phyloP scores from a whole-genome alignment of 139 green algal species.

The Yamagishiella unicocca region DNA sequence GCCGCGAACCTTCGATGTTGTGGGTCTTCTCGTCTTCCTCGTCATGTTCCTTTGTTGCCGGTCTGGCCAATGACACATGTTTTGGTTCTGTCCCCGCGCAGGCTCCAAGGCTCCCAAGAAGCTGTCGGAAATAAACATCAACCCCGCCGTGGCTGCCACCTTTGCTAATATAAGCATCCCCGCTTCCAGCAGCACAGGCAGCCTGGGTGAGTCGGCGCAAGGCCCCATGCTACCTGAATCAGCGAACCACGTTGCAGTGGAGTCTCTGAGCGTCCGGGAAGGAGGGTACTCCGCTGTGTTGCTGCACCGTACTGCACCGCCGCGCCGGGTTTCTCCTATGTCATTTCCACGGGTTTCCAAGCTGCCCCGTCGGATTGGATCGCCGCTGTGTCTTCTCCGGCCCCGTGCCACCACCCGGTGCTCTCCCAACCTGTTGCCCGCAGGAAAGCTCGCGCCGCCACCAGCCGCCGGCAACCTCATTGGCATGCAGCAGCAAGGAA shows the following conservation, averaged over 20 bases:
- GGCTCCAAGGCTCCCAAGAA: constrained; percentile 71
- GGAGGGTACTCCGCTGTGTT: neutral
- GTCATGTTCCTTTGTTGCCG: neutral
- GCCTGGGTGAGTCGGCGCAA: neutral
- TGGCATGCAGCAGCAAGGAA: neutral
- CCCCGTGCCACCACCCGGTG: neutral
- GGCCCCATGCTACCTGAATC: neutral
- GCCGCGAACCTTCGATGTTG: neutral
- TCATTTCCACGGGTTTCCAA: neutral
- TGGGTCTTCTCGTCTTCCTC: neutral
- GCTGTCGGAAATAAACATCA: constrained; percentile 82
- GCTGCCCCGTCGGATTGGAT: neutral
- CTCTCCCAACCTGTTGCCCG: neutral
- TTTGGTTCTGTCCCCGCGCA: neutral
- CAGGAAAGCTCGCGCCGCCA: constrained; percentile 23
- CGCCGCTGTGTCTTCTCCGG: neutral
- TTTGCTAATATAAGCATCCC: constrained; percentile 57
- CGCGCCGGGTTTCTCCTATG: neutral
- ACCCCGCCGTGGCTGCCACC: constrained; percentile 79
- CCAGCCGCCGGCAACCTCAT: neutral
- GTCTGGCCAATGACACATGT: neutral
- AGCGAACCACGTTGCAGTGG: neutral
- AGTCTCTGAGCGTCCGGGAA: no score
- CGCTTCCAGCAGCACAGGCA: neutral
- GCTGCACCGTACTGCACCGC: neutral